Evolutionary conservation across 1,139 yeast genomes (phyloP), one percentile per base, ranked within the genome.

Genomic region (Pichia inconspicua): DNA sequence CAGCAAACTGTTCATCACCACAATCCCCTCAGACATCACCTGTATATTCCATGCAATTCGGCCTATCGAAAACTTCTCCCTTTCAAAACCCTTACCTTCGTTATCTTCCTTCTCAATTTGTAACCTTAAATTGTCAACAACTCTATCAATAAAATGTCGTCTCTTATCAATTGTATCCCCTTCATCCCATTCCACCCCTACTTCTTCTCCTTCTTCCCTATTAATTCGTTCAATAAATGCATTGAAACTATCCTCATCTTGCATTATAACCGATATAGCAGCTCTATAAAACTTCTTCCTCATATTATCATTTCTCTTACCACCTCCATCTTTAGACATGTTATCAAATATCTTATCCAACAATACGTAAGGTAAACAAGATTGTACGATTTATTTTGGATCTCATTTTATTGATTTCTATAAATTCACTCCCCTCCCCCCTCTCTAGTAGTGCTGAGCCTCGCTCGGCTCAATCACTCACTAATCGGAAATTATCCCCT

Each of bases 1-100:
- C 52, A 82, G 86, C 5, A 78, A 52, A 31, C 68, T 72, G 55
- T 81, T 80, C 27, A 81, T 58, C 0, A 69, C 64, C 14, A 79
- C 75, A 8, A 48, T 35, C 19, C 44, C 38, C 9, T 41, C 41
- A 5, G 50, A 44, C 25, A 55, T 12, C 6, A 37, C 34, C 7
- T 51, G 49, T 19, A 52, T 41, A 44, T 52, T 53, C 10, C 27
- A 32, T 8, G 49, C 48, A 10, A 54, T 40, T 30, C 36, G 45
- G 4, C 53, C 28, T 8, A 55, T 28, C 4, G 57, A 55, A 15
- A 52, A 27, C 2, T 45, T 30, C 15, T 51, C 51, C 25, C 36
- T 31, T 12, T 38, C 19, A 15, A 38, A 7, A 12, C 25, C 6
- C 14, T 37, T 12, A 12, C 7, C 30, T 5, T 8, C 30, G n/a